phyloP scores from a whole-genome alignment of 352 stramenopile species.

The Phytophthora pisi region DNA sequence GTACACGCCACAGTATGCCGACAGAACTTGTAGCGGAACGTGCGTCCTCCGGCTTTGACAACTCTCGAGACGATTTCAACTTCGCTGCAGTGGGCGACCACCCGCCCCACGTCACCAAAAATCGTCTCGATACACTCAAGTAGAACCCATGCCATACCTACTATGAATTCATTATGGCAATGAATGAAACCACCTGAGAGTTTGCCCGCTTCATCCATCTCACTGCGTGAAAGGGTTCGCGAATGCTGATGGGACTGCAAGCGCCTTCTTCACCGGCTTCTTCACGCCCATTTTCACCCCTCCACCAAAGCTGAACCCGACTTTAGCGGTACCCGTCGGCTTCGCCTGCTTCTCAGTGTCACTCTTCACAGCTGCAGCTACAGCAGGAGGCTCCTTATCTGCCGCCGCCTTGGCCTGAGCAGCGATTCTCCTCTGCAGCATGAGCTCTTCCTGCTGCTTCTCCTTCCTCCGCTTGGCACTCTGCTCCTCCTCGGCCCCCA shows the following conservation, averaged over 20 bases:
- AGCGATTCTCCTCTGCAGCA: constrained; percentile 48
- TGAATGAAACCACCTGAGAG: neutral
- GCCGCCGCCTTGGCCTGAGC: constrained; percentile 19
- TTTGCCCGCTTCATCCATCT: neutral
- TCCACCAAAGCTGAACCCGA: constrained; percentile 42
- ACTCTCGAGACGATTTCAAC: too few species aligned
- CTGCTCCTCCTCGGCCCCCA: constrained; percentile 16
- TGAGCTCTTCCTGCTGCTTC: constrained; percentile 37
- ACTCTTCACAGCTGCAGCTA: neutral
- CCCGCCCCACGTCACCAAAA: too few species aligned
- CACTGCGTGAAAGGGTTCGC: constrained; percentile 20
- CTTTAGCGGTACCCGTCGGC: constrained; percentile 10
- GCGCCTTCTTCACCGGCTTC: constrained; percentile 29
- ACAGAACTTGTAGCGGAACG: neutral
- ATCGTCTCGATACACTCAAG: neutral
- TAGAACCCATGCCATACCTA: neutral
- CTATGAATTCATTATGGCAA: neutral
- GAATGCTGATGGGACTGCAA: constrained; percentile 15
- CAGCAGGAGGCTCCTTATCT: neutral
- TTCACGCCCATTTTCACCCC: constrained; percentile 34
- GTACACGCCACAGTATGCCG: neutral
- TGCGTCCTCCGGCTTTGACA: too few species aligned
- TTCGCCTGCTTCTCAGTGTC: neutral
- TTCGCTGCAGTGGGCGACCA: too few species aligned
- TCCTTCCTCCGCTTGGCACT: constrained; percentile 43